Conservation (phyloP, 2,329 filamentous ascomycete species). For the Talaromyces marneffei region DNA sequence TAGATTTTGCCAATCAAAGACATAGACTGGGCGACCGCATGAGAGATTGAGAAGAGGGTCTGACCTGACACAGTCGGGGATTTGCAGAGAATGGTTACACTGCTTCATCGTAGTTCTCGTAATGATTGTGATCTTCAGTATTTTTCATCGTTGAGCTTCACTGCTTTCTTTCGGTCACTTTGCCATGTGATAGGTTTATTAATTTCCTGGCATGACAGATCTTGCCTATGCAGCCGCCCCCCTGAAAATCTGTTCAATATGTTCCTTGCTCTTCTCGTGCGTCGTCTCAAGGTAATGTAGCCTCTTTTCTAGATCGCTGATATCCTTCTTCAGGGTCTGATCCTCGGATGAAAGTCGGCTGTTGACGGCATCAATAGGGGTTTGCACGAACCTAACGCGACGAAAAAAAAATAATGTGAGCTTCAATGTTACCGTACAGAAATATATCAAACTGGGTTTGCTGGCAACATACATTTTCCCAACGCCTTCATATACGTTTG, state of each 20-base stretch:
- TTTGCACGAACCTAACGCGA: constrained; percentile 71
- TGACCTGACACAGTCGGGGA: not conserved
- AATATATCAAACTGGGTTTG: too few species aligned
- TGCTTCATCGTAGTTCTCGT: not conserved
- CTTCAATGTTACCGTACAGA: not conserved
- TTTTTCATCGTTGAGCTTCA: not conserved
- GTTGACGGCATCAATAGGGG: constrained; percentile 66
- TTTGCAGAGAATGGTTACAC: not conserved
- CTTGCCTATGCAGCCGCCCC: constrained; percentile 33
- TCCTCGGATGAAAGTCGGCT: constrained; percentile 70
- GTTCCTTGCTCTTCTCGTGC: constrained; percentile 85
- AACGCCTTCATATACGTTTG: constrained; percentile 85
- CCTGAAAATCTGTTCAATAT: constrained; percentile 82
- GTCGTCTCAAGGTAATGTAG: constrained; percentile 91
- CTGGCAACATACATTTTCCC: constrained; percentile 99
- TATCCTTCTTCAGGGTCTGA: constrained; percentile 68
- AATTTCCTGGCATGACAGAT: not conserved
- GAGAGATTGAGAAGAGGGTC: not conserved
- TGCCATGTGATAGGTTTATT: not conserved
- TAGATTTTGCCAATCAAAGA: not conserved
- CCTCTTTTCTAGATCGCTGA: constrained; percentile 78
- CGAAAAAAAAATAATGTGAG: not conserved
- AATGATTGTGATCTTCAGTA: not conserved
- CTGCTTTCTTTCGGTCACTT: not conserved
- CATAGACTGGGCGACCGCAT: not conserved